Evolutionary conservation across 257 asterid genomes (phyloP).

Genomic region (Petunia secreta): DNA sequence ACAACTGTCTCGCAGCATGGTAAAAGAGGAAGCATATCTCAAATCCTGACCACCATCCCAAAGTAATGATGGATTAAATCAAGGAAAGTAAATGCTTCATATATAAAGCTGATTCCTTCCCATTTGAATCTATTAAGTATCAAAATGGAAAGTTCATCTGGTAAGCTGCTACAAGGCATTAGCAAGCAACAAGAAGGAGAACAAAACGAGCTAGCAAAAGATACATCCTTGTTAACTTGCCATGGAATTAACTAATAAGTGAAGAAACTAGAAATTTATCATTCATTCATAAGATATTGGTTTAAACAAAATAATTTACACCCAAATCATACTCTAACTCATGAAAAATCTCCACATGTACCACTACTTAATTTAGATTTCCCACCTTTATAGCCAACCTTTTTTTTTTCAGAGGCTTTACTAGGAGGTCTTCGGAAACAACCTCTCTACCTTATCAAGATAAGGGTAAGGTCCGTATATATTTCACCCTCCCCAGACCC

Average conservation of each 20-base stretch:
- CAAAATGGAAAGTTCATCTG: not conserved
- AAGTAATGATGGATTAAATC: too few species aligned
- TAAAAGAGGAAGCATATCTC: too few species aligned
- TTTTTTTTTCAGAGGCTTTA: not conserved
- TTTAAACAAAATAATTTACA: not conserved
- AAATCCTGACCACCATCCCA: too few species aligned
- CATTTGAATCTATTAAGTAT: not conserved
- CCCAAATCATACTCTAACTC: not conserved
- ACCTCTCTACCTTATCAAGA: too few species aligned
- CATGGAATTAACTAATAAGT: not conserved
- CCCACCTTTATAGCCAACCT: not conserved
- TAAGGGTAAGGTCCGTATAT: too few species aligned
- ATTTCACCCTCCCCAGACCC: too few species aligned
- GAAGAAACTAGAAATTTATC: not conserved
- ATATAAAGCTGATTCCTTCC: not conserved
- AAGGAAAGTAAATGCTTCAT: too few species aligned
- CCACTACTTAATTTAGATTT: not conserved
- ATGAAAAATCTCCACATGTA: not conserved
- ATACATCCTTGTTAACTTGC: not conserved
- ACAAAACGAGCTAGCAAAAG: not conserved
- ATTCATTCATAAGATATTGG: not conserved
- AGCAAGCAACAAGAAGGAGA: not conserved
- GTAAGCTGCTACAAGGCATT: not conserved
- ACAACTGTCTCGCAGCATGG: too few species aligned
- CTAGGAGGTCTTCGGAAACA: not conserved